Evolutionary conservation across 73 alveolate species (phyloP).

Genomic region (Paramecium biaurelia): DNA sequence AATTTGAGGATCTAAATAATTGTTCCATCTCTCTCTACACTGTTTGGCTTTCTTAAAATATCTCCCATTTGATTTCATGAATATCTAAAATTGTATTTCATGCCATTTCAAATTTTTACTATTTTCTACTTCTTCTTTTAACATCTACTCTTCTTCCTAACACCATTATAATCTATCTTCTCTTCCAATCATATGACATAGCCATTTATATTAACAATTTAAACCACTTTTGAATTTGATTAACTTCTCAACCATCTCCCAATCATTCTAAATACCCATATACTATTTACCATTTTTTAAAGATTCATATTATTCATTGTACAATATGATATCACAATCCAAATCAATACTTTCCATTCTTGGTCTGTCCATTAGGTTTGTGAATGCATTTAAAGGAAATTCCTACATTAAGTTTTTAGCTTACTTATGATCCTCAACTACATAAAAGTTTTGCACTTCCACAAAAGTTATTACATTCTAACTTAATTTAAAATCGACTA

Average conservation of each 20-base stretch:
- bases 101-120: not conserved
- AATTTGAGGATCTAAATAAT: constrained; percentile 40
- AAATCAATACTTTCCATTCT: constrained; percentile 37
- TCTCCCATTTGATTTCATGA: not conserved
- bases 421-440: not conserved
- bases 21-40: constrained; percentile 63
- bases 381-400: not conserved
- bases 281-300: not conserved
- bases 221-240: not conserved
- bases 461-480: not conserved
- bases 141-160: not conserved
- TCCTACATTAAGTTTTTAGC: not conserved
- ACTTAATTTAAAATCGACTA: not conserved
- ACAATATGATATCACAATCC: not conserved
- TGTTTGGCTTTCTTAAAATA: constrained; percentile 39
- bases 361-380: constrained; percentile 12
- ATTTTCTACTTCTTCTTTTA: not conserved
- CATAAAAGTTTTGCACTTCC: not conserved
- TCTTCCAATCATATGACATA: not conserved
- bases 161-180: not conserved
- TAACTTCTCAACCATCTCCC: not conserved
- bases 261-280: not conserved
- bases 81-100: constrained; percentile 5
- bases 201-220: constrained; percentile 30
- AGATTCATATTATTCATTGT: not conserved